These are phyloP conservation scores for Hymenoscyphus linearis DNA, from an alignment of 2,329 filamentous ascomycete genomes.

Conservation along the genomic window DNA sequence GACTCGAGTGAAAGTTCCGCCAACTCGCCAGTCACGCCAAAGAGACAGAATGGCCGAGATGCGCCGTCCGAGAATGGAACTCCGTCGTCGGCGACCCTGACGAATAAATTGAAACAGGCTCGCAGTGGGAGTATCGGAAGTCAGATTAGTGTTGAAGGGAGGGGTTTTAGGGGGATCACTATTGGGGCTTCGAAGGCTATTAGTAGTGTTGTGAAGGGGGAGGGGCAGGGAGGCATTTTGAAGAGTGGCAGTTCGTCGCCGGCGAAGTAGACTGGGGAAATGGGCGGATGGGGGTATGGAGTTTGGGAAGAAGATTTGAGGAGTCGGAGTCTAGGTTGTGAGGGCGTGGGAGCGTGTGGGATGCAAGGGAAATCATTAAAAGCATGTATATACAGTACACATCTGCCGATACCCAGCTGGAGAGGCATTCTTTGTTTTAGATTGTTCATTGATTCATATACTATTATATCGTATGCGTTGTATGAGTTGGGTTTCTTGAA, in stretches of 20 bases:
- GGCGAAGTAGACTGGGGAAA: no score
- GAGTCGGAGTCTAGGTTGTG: no score
- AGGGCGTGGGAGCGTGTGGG: no score
- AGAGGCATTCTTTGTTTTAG: neutral
- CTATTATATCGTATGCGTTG: no score
- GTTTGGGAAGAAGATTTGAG: no score
- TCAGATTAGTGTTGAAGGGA: slow-evolving; percentile 24
- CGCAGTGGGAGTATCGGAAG: slow-evolving; percentile 26
- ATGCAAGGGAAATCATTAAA: no score
- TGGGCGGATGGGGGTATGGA: no score
- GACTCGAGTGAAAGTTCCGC: slow-evolving; percentile 16
- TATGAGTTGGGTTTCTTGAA: no score
- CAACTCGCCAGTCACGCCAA: slow-evolving; percentile 14
- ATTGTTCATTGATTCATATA: no score
- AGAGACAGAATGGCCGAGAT: slow-evolving; percentile 5
- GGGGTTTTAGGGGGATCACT: slow-evolving; percentile 23
- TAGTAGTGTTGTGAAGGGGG: slow-evolving; percentile 17
- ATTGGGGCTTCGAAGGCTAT: slow-evolving; percentile 26
- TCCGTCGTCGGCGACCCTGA: neutral
- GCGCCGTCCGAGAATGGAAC: slow-evolving; percentile 11
- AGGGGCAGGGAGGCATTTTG: slow-evolving; percentile 17
- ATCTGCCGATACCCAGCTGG: no score
- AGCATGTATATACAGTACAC: no score
- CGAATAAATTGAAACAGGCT: slow-evolving; percentile 7
- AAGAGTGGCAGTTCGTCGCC: slow-evolving; percentile 11